These are phyloP conservation scores for Papiliotrema laurentii DNA, from an alignment of 1,284 basidiomycete species.

Conservation along the genomic window DNA sequence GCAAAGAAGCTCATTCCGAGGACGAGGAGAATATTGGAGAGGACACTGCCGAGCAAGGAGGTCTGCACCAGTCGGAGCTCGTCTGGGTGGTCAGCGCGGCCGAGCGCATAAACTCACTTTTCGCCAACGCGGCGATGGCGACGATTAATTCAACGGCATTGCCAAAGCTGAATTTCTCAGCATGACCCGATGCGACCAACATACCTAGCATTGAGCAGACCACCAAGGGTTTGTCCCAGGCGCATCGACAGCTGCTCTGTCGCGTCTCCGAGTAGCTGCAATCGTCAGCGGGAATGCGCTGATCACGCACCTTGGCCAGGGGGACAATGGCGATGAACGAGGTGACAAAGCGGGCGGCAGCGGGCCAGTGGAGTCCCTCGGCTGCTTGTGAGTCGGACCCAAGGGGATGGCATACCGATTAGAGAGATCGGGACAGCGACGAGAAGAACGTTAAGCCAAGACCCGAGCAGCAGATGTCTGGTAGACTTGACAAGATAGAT, in stretches of 20 bases:
- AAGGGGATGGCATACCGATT: constrained; percentile 52
- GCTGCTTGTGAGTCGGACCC: constrained; percentile 17
- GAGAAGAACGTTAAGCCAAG: constrained; percentile 72
- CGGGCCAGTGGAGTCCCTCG: constrained; percentile 58
- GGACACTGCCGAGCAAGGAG: constrained; percentile 58
- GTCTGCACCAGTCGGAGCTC: constrained; percentile 83
- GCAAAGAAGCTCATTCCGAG: constrained; percentile 83
- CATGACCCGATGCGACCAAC: constrained; percentile 4
- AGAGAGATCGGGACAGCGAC: constrained; percentile 69
- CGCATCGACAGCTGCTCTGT: constrained; percentile 57
- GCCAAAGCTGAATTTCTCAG: constrained; percentile 38
- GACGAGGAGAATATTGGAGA: constrained; percentile 85
- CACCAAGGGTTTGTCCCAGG: constrained; percentile 70
- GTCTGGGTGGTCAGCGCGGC: constrained; percentile 48
- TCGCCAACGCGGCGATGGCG: constrained; percentile 73
- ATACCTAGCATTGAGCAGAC: constrained; percentile 78
- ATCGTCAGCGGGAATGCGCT: neutral
- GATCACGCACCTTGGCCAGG: constrained; percentile 62
- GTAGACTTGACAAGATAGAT: constrained; percentile 54
- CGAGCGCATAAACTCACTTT: constrained; percentile 57
- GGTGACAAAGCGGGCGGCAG: constrained; percentile 73
- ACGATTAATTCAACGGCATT: constrained; percentile 67
- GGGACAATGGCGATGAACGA: constrained; percentile 84
- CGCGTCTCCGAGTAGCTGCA: constrained; percentile 72
- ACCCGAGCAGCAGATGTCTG: constrained; percentile 61